A percentile compares a stretch with the other conserved stretches of the same genome.
Conservation (phyloP, 2,329 filamentous ascomycete genomes). For the Fusarium buharicum region DNA sequence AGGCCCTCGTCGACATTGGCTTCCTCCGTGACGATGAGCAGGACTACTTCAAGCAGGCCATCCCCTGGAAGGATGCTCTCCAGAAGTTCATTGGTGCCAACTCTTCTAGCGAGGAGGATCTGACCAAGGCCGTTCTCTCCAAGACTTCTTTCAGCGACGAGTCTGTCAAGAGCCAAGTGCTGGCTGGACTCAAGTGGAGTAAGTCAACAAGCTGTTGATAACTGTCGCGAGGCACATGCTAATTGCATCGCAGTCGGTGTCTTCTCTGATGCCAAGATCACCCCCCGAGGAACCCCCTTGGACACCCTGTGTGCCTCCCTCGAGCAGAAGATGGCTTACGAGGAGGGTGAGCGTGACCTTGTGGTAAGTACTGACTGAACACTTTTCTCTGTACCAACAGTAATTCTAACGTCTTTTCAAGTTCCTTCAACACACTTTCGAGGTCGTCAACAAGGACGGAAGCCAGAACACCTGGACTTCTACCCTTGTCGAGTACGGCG, state of each 20-base stretch:
- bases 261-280: constrained; percentile 63
- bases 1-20: constrained; percentile 86
- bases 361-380: constrained; percentile 48
- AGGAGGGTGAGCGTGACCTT: constrained; percentile 71
- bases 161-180: constrained; percentile 27
- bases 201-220: background rate
- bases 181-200: constrained; percentile 34
- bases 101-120: constrained; percentile 73
- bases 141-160: constrained; percentile 62
- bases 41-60: constrained; percentile 70
- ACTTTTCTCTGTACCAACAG: background rate
- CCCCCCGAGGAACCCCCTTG: constrained; percentile 70
- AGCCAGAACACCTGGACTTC: constrained; percentile 82
- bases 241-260: constrained; percentile 20
- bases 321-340: constrained; percentile 76
- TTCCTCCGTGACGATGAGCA: constrained; percentile 75
- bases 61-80: constrained; percentile 87
- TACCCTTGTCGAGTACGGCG: constrained; percentile 85
- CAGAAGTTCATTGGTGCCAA: constrained; percentile 77
- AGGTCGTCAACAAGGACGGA: constrained; percentile 65
- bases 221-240: background rate
- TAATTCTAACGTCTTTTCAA: background rate
- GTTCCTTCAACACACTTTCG: constrained; percentile 71
- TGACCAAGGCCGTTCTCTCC: constrained; percentile 76
- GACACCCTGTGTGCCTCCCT: constrained; percentile 74